These are phyloP conservation scores for Pseudocercospora musae DNA, from an alignment of 2,329 filamentous ascomycete genomes.

Conservation along the genomic window DNA sequence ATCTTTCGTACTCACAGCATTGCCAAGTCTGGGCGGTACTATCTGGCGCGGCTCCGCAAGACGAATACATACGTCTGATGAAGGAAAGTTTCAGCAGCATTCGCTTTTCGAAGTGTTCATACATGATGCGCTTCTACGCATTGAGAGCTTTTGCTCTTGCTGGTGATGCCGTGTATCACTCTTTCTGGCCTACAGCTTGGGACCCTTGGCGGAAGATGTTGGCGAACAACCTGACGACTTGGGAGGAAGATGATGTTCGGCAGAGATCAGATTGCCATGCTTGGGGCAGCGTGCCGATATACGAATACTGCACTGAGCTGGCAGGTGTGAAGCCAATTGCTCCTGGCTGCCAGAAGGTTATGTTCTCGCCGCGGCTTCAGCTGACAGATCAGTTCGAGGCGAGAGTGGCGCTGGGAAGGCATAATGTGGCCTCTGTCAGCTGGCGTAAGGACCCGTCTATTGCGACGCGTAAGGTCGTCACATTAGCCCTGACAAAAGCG, in stretches of 20 bases:
- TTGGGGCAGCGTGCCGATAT: constrained; percentile 44
- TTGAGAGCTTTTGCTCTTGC: constrained; percentile 39
- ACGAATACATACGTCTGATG: constrained; percentile 27
- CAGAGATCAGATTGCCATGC: constrained; percentile 47
- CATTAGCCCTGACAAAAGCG: neutral
- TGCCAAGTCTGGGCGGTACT: constrained; percentile 40
- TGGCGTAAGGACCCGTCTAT: neutral
- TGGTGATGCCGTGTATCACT: constrained; percentile 36
- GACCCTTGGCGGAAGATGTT: constrained; percentile 42
- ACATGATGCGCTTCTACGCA: constrained; percentile 41
- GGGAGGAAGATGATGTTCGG: constrained; percentile 44
- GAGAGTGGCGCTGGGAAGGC: constrained; percentile 26
- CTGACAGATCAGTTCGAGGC: constrained; percentile 27
- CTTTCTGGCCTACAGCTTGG: constrained; percentile 30
- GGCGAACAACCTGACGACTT: constrained; percentile 40
- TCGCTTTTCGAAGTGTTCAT: constrained; percentile 15
- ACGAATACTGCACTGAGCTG: constrained; percentile 42
- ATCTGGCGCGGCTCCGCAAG: constrained; percentile 28
- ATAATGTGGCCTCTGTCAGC: constrained; percentile 18
- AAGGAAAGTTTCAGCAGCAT: constrained; percentile 27
- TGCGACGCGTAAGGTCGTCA: neutral
- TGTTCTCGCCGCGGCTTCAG: constrained; percentile 32
- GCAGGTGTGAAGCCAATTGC: constrained; percentile 26
- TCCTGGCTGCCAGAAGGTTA: constrained; percentile 23
- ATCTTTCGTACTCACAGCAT: constrained; percentile 36